Base-by-base conservation (phyloP, 2,329 filamentous ascomycete genomes). In the Arthrinium phaeospermum region DNA sequence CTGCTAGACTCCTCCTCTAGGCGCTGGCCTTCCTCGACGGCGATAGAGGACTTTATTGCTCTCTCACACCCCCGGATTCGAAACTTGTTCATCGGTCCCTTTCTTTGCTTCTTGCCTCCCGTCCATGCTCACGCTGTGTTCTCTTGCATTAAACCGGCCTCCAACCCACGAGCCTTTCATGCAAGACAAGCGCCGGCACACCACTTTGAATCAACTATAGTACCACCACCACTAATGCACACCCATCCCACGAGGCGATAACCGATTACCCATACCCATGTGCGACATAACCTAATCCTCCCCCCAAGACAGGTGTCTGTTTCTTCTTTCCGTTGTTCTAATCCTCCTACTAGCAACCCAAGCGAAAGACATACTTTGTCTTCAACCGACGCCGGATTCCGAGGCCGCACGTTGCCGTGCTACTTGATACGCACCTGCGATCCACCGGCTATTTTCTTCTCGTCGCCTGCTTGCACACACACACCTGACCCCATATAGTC, bases 21-120 rank as follows among this genome's bases (percentile, higher is more conserved):
- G 82, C 83, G 83, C 83, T 82, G 80, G 80, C 74, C 75, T 77
- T 68, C 81, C 79, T 80, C 76, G 76, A 77, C 76, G 79, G 78
- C 78, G 76, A 78, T 78, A 78, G 74, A 81, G 76, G 77, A 80
- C 79, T 82, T 82, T 82, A 81, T 81, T 82, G 77, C 77, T 79
- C 79, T 76, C 77, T 75, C 74, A 76, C 77, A 78, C 77, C 80
- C 80, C 74, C 76, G 57, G 57, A 64, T 64, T 64, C 22, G 57
- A 41, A 68, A 68, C 67, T 51, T 51, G 74, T 74, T 75, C 74
- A 74, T 76, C 73, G 70, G 46, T 53, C 47, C 72, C 70, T 78
- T 77, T 74, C 75, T 79, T 75, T 76, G 75, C 76, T 77, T 76
- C 68, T 78, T 75, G 75, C 76, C 71, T 76, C 75, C 76, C 77